Evolutionary conservation across 306 rosid species (phyloP).

Genomic region (Hylodesmum podocarpum): DNA sequence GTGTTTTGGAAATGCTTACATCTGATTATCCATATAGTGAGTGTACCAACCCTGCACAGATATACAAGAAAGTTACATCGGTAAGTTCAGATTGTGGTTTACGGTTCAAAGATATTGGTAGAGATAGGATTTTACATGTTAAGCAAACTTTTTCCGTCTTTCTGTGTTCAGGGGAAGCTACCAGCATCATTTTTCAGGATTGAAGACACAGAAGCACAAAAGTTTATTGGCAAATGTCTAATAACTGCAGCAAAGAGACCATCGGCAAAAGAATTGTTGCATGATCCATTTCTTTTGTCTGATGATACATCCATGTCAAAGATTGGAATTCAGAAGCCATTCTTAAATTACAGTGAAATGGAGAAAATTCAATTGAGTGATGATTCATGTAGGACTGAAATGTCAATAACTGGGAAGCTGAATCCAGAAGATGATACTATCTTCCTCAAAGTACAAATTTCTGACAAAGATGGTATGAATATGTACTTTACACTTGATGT

Average conservation of each 20-base stretch:
- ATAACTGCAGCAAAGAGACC: conserved; percentile 59
- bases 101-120: background rate
- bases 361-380: conserved; percentile 47
- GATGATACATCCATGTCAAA: conserved; percentile 39
- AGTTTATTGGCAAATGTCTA: conserved; percentile 69
- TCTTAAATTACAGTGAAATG: conserved; percentile 65
- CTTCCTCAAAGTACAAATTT: conserved; percentile 75
- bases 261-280: conserved; percentile 70
- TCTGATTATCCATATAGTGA: conserved; percentile 84
- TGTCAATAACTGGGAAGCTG: conserved; percentile 89
- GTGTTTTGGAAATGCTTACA: conserved; percentile 87
- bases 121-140: conserved; percentile 7
- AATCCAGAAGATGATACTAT: conserved; percentile 72
- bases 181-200: conserved; percentile 67
- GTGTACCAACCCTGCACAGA: conserved; percentile 86
- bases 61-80: conserved; percentile 91
- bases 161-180: conserved; percentile 68
- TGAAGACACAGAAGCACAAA: conserved; percentile 66
- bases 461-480: conserved; percentile 64
- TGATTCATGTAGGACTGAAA: conserved; percentile 48
- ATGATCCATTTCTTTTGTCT: conserved; percentile 62
- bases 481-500: background rate
- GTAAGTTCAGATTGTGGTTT: conserved; percentile 43
- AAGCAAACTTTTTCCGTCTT: conserved; percentile 16
- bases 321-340: conserved; percentile 55